Evolutionary conservation across 2,329 filamentous ascomycete genomes (phyloP), one percentile per base, ranked within the genome.

Genomic region (Thelonectria rubi): DNA sequence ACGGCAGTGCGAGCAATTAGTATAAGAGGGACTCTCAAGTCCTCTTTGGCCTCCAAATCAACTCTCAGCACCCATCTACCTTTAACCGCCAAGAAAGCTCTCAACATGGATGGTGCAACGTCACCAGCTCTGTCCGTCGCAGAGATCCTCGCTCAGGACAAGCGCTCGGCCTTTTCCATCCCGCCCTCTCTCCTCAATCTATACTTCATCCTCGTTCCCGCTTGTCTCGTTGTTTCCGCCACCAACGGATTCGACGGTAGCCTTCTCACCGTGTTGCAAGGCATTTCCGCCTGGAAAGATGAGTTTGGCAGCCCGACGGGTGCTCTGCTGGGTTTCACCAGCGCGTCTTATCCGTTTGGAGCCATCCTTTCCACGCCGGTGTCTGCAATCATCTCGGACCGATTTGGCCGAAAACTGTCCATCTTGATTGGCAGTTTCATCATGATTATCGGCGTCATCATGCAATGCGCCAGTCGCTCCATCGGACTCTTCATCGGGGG

Each of bases 401-500:
- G 63, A 8, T 70, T 69, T 5, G 75, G 75, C 1, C 61, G 75
- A 1, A 67, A 70, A 15, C 65, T 67, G 62, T 73, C 66, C 7
- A 74, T 77, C 14, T 67, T 71, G 5, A 64, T 73, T n/a, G 62
- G 64, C 0, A 65, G 59, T 11, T 45, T 62, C 0, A 66, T 68
- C 5, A 66, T 68, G 65, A 50, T 66, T 1, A 20, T 62, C 6
- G 63, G 57, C 8, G 63, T 64, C 42, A 34, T 68, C 34, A 47
- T 59, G 18, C 65, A 66, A 10, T 61, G 56, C 8, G 56, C 46
- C 2, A 50, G 65, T 30, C 32, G 26, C 5, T 51, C 8, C 10
- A 64, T 67, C 58, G 82, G 73, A 17, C 83, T 84, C 81, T 86
- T 84, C 62, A 78, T 86, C 45, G 76, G 82, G 18, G 78, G 82